Base-by-base conservation (phyloP, 495 filamentous ascomycete species). In the Neurospora tetraspora region DNA sequence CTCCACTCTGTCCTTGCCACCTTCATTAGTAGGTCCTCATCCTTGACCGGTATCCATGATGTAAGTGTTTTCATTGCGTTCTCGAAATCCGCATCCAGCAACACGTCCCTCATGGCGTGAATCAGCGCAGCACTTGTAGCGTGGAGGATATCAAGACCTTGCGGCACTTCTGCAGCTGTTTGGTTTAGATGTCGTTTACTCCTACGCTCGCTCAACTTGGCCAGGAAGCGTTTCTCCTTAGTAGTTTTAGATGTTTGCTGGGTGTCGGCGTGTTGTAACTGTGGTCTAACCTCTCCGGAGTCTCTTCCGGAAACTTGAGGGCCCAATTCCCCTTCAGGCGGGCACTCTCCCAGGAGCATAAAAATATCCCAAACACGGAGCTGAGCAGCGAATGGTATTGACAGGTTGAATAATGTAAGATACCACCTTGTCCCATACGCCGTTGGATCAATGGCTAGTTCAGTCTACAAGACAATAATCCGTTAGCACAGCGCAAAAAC, bases 291-390 rank as follows among this genome's bases (percentile, higher is more conserved):
- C 53, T 65, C 53, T 65, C 23, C 53, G 5, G 53, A 65, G 53
- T 27, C 53, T 65, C 53, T 65, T 31, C 65, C 45, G 18, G 71
- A 45, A 75, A 69, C 6, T 4, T 78, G 75, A 23, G 79, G 47
- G 45, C 69, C 76, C 27, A 78, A 77, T 16, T 73, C 38, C 71
- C 42, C 12, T 74, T 71, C 76, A 8, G 75, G 78, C 2, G 77
- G 72, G 34, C 86, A 84, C 76, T 97, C 94, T 61, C 96, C 96
- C 34, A 99, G 90, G 3, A 99, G 90, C 92, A 99, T 94, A 82
- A 99, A 98, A 1, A 97, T 93, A 77, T 99, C 96, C 96, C 96
- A 99, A 6, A 99, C 93, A 68, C 96, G 91, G n/a, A 99, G 91
- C 78, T 99, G 96, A 11, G 96, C 96, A 0, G 93, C 88, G 77